These are phyloP conservation scores for Nannochloropsis gaditana DNA, from an alignment of 108 stramenopile species.

Conservation along the genomic window DNA sequence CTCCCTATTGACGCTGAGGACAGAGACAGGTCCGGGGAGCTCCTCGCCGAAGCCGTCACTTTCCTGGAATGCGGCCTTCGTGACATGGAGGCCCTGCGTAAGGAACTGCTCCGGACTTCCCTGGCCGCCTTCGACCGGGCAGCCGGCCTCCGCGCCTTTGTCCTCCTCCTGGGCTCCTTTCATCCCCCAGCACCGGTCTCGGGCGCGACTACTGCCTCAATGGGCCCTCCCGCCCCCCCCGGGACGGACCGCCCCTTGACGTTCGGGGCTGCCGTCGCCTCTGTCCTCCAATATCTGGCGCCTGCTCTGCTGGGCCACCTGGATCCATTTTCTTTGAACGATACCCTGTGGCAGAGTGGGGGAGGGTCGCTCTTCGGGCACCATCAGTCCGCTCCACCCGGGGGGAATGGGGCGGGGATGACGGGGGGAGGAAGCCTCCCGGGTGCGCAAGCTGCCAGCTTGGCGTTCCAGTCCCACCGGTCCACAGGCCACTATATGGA, in stretches of 20 bases:
- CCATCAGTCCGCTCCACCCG: too few relatives aligned
- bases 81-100: not conserved
- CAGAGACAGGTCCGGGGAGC: not conserved
- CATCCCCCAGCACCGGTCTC: not conserved
- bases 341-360: not conserved
- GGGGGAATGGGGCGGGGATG: not conserved
- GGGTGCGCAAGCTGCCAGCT: too few relatives aligned
- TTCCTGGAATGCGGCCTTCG: not conserved
- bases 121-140: not conserved
- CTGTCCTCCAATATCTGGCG: not conserved
- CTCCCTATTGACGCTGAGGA: not conserved
- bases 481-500: not conserved
- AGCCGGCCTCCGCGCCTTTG: not conserved
- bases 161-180: slow-evolving; percentile 18
- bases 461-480: not conserved
- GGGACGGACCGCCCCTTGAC: not conserved
- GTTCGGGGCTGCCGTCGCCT: not conserved
- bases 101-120: slow-evolving; percentile 6
- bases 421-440: not conserved
- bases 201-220: too few relatives aligned
- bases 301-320: not conserved
- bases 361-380: not conserved
- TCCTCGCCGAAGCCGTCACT: slow-evolving; percentile 25
- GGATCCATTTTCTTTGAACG: not conserved
- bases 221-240: not conserved